These are phyloP conservation scores for Picea glauca DNA, from an alignment of 75 land plant genomes.

Conservation along the genomic window DNA sequence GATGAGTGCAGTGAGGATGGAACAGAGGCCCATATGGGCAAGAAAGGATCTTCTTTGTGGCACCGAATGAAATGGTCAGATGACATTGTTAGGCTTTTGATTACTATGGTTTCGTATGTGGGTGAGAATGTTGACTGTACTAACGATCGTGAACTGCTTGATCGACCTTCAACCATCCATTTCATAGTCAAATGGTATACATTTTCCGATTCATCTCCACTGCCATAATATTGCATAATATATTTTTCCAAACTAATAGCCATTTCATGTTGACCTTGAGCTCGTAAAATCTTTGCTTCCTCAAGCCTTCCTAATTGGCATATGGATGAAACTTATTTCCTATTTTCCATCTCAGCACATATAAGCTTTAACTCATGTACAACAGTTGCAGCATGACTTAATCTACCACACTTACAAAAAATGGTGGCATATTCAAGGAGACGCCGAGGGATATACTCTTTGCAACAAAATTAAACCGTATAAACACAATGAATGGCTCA, in stretches of 20 bases:
- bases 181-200: conserved; percentile 84
- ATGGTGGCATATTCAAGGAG: too few species aligned
- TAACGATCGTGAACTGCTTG: conserved; percentile 40
- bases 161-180: conserved; percentile 92
- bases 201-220: conserved; percentile 49
- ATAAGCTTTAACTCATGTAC: conserved; percentile 53
- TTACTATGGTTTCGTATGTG: too few species aligned
- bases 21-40: too few species aligned
- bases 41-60: too few species aligned
- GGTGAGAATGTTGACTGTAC: too few species aligned
- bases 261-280: conserved; percentile 85
- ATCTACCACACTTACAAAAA: too few species aligned
- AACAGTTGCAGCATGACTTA: too few species aligned
- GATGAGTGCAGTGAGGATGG: too few species aligned
- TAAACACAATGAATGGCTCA: conserved; percentile 78
- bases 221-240: conserved; percentile 37
- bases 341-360: conserved; percentile 19
- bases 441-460: conserved; percentile 21
- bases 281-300: conserved; percentile 92
- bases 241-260: conserved; percentile 81
- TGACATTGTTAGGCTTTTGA: too few species aligned
- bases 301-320: conserved; percentile 73
- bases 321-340: conserved; percentile 11
- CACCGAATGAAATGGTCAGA: too few species aligned
- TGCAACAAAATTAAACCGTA: conserved; percentile 60